Evolutionary conservation across 345 rosid genomes (phyloP).

Genomic region (Lepidium aucheri): DNA sequence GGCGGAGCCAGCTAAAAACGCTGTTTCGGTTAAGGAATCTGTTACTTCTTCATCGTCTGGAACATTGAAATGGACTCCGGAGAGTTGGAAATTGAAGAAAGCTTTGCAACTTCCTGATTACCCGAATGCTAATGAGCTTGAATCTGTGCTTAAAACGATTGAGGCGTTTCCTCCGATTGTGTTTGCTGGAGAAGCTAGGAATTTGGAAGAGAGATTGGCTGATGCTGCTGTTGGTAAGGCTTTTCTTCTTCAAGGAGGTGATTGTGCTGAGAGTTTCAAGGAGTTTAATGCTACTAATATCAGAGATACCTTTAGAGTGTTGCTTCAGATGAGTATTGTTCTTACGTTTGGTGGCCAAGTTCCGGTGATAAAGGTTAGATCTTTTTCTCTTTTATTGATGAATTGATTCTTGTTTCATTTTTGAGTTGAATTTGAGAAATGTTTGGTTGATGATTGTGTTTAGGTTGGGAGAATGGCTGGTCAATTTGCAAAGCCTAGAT

Average conservation of each 20-base stretch:
- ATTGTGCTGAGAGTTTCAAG: constrained; percentile 59
- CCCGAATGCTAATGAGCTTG: constrained; percentile 32
- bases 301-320: constrained; percentile 44
- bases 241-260: constrained; percentile 50
- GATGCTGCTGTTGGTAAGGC: constrained; percentile 47
- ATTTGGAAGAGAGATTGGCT: constrained; percentile 37
- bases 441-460: background rate
- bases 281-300: constrained; percentile 43
- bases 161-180: constrained; percentile 46
- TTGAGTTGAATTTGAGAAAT: background rate
- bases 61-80: constrained; percentile 36
- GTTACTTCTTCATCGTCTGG: background rate
- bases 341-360: constrained; percentile 57
- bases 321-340: constrained; percentile 57
- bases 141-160: constrained; percentile 35
- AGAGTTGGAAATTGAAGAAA: constrained; percentile 41
- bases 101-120: constrained; percentile 47
- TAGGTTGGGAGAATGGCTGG: constrained; percentile 73
- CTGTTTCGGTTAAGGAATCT: constrained; percentile 21
- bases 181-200: constrained; percentile 50
- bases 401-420: background rate
- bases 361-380: constrained; percentile 47
- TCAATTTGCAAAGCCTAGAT: constrained; percentile 58
- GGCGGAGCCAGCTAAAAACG: constrained; percentile 36
- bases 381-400: background rate